A percentile compares a stretch with the other conserved stretches of the same genome.
Conservation (phyloP, 148 eudicot species). For the Pouteria glomerata region DNA sequence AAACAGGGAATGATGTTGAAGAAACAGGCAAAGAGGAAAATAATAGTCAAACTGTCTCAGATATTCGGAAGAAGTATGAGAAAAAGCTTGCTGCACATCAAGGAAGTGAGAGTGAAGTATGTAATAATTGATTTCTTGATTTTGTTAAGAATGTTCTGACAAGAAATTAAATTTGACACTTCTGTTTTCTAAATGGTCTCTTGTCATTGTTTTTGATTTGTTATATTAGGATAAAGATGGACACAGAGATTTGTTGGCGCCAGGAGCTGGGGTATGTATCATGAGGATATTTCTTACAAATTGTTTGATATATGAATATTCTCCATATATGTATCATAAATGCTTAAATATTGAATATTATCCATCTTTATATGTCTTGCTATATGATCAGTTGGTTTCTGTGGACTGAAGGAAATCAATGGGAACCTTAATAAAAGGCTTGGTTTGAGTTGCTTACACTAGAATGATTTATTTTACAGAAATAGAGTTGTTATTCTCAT, state of each 20-base stretch:
- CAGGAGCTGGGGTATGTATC: constrained; percentile 89
- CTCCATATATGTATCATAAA: neutral
- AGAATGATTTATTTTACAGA: neutral
- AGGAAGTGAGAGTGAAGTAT: constrained; percentile 61
- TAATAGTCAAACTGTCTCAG: constrained; percentile 55
- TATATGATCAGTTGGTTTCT: neutral
- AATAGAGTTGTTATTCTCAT: neutral
- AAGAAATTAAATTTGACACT: neutral
- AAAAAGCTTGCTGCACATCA: constrained; percentile 88
- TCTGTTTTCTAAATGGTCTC: neutral
- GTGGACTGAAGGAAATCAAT: neutral
- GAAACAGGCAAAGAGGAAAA: constrained; percentile 44
- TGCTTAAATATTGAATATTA: neutral
- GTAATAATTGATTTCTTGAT: constrained; percentile 8
- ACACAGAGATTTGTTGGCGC: constrained; percentile 63
- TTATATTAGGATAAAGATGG: constrained; percentile 57
- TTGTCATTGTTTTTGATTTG: constrained; percentile 2
- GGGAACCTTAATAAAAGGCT: neutral
- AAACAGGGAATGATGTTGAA: constrained; percentile 44
- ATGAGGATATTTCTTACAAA: neutral
- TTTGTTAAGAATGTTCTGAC: neutral
- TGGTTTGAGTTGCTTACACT: neutral
- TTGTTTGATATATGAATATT: neutral
- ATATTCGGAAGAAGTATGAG: constrained; percentile 91
- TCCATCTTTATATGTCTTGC: neutral